These are phyloP conservation scores for Lecanicillium sp. DNA, from an alignment of 2,329 filamentous ascomycete species.

Conservation along the genomic window DNA sequence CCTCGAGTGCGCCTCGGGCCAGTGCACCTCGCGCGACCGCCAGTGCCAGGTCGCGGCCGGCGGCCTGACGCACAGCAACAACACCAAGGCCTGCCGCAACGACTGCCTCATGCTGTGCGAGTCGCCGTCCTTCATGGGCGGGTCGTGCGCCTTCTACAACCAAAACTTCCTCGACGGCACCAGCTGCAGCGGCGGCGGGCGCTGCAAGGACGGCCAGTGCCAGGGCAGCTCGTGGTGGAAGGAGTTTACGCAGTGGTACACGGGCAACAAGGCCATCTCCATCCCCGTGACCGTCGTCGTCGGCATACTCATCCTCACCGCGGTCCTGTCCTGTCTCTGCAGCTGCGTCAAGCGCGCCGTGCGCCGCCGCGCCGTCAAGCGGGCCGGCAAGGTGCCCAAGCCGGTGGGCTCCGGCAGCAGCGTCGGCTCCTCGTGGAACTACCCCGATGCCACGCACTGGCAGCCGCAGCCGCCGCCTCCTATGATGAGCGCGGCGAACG, in stretches of 20 bases:
- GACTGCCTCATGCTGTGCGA: conserved; percentile 72
- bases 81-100: conserved; percentile 72
- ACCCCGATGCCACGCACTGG: conserved; percentile 15
- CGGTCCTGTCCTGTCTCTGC: conserved; percentile 61
- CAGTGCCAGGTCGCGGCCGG: conserved; percentile 87
- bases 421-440: conserved; percentile 13
- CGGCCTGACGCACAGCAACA: conserved; percentile 62
- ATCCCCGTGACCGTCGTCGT: conserved; percentile 71
- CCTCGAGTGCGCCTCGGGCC: conserved; percentile 79
- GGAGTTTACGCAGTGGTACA: conserved; percentile 71
- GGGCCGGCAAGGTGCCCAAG: conserved; percentile 22
- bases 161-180: conserved; percentile 96
- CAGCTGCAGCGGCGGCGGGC: conserved; percentile 70
- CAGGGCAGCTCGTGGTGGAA: conserved; percentile 61
- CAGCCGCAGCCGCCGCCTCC: conserved; percentile 16
- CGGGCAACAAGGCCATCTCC: conserved; percentile 69
- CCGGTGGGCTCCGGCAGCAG: conserved; percentile 17
- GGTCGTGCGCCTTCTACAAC: conserved; percentile 67
- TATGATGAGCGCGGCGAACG: conserved; percentile 14
- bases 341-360: conserved; percentile 33
- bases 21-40: conserved; percentile 85
- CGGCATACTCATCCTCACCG: conserved; percentile 65
- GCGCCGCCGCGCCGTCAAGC: conserved; percentile 18
- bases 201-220: conserved; percentile 74
- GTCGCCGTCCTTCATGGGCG: conserved; percentile 59